These are phyloP conservation scores for Fermentozyma sake DNA, from an alignment of 1,139 yeast species.

Conservation along the genomic window DNA sequence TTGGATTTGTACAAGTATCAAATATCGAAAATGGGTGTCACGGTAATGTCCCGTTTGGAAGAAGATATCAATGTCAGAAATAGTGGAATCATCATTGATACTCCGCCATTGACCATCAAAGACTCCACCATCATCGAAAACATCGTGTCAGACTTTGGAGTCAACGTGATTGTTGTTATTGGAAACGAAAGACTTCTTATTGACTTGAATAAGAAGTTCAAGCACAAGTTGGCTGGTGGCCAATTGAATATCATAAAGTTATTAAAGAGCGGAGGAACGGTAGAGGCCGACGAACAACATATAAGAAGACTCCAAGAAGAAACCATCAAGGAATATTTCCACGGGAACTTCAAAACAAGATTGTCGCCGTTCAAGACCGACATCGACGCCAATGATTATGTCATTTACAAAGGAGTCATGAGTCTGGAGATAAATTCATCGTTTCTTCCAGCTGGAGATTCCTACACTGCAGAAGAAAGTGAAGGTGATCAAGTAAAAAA, in stretches of 20 bases:
- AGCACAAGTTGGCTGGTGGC: conserved; percentile 29
- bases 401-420: conserved; percentile 37
- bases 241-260: conserved; percentile 53
- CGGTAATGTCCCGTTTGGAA: conserved; percentile 52
- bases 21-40: conserved; percentile 54
- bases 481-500: conserved; percentile 15
- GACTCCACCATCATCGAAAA: conserved; percentile 54
- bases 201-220: conserved; percentile 57
- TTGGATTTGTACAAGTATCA: conserved; percentile 54
- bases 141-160: conserved; percentile 58
- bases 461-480: conserved; percentile 29
- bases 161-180: conserved; percentile 52
- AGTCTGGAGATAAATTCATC: conserved; percentile 36
- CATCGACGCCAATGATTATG: conserved; percentile 31
- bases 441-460: conserved; percentile 45
- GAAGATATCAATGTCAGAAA: conserved; percentile 50
- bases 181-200: conserved; percentile 64
- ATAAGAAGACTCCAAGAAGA: conserved; percentile 70
- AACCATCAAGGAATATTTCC: conserved; percentile 81
- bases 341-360: conserved; percentile 65
- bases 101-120: conserved; percentile 59
- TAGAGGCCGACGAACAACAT: conserved; percentile 68
- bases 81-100: conserved; percentile 72
- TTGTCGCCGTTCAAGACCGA: conserved; percentile 67
- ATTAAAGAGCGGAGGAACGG: conserved; percentile 67